phyloP scores from a whole-genome alignment of 148 eudicot species.

The Gaultheria prostrata region DNA sequence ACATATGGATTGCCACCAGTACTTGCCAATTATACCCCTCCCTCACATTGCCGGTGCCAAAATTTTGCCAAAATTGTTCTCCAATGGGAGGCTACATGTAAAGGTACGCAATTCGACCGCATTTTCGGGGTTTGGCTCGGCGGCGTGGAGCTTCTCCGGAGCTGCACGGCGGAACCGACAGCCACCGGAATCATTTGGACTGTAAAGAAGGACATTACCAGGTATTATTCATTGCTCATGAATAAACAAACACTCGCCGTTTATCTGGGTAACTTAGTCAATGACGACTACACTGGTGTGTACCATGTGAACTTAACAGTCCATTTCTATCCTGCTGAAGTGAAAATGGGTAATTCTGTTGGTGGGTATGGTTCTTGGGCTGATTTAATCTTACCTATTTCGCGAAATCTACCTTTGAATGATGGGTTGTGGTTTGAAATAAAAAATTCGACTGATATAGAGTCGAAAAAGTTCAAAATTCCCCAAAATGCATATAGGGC shows the following conservation, averaged over 20 bases:
- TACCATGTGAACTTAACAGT: constrained; percentile 73
- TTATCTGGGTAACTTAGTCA: constrained; percentile 67
- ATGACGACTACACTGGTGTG: constrained; percentile 66
- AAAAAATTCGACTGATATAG: constrained; percentile 41
- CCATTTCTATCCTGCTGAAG: constrained; percentile 53
- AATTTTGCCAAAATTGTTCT: constrained; percentile 47
- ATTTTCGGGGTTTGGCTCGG: constrained; percentile 89
- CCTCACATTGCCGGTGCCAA: constrained; percentile 45
- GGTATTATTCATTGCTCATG: constrained; percentile 56
- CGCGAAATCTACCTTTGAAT: constrained; percentile 61
- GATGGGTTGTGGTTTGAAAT: constrained; percentile 95
- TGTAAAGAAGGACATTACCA: constrained; percentile 65
- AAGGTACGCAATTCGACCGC: constrained; percentile 74
- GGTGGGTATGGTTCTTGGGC: constrained; percentile 36
- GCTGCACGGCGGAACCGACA: constrained; percentile 91
- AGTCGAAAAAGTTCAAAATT: constrained; percentile 44
- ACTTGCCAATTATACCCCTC: constrained; percentile 53
- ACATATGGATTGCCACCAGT: constrained; percentile 62
- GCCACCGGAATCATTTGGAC: constrained; percentile 69
- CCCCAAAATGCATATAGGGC: constrained; percentile 78
- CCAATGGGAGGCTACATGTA: constrained; percentile 64
- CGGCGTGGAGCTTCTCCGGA: constrained; percentile 80
- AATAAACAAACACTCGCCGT: constrained; percentile 61
- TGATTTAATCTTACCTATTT: constrained; percentile 73
- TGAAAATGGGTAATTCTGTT: neutral